Evolutionary conservation across 2,329 filamentous ascomycete species (phyloP).

Genomic region (Phyllosticta capitalensis): DNA sequence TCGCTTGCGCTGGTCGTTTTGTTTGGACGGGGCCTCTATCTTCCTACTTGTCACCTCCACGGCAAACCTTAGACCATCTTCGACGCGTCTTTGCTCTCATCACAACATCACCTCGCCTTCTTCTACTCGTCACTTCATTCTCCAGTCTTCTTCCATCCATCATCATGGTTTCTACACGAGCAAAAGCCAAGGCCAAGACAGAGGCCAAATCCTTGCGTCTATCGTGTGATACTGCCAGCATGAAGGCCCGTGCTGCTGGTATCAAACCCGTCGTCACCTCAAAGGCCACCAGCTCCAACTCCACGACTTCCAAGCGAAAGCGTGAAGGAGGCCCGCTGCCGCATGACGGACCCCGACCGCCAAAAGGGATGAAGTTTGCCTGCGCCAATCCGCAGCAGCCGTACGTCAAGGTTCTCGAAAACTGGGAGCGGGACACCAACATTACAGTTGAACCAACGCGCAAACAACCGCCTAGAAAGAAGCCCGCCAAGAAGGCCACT

Average conservation of each 20-base stretch:
- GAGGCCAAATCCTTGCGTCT: not conserved
- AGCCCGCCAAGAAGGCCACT: conserved; percentile 21
- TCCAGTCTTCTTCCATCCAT: not conserved
- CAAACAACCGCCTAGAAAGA: not conserved
- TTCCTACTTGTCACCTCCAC: not conserved
- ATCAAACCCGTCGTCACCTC: not conserved
- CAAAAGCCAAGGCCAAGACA: not conserved
- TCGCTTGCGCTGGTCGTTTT: not conserved
- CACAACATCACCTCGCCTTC: not conserved
- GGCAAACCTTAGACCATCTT: not conserved
- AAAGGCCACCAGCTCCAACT: not conserved
- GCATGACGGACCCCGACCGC: not conserved
- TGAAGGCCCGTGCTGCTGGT: not conserved
- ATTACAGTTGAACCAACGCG: not conserved
- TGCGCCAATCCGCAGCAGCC: not conserved
- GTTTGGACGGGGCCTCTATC: not conserved
- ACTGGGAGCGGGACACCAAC: not conserved
- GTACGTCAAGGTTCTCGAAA: not conserved
- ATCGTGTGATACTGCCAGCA: not conserved
- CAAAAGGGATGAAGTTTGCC: not conserved
- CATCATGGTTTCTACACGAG: not conserved
- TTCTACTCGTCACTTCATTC: not conserved
- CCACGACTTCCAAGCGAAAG: not conserved
- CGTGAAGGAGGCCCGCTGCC: not conserved
- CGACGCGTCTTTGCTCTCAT: not conserved